These are phyloP conservation scores for Cyberlindnera euphorbiae DNA, from an alignment of 805 yeast species.

Conservation along the genomic window DNA sequence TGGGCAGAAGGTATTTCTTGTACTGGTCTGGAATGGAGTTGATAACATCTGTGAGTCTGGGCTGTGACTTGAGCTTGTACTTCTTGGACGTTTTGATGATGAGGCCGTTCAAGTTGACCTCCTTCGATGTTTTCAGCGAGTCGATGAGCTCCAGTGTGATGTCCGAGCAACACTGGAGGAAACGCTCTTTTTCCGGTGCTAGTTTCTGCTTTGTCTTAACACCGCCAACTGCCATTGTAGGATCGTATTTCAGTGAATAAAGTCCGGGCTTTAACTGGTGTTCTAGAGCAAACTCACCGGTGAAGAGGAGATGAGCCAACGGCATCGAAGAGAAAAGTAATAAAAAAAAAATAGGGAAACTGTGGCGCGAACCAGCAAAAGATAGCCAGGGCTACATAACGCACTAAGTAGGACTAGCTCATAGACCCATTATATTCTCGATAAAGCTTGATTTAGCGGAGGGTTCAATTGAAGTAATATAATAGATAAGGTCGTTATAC, in stretches of 20 bases:
- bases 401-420: too few species aligned
- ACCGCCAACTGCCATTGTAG: slow-evolving; percentile 26
- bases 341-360: slow-evolving; percentile 1
- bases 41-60: slow-evolving; percentile 90
- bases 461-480: too few species aligned
- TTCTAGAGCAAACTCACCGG: too few species aligned
- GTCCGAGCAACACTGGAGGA: slow-evolving; percentile 88
- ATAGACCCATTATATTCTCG: too few species aligned
- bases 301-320: too few species aligned
- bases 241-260: too few species aligned
- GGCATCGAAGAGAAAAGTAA: too few species aligned
- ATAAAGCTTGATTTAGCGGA: too few species aligned
- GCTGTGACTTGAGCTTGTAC: slow-evolving; percentile 87
- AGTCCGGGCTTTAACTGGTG: too few species aligned
- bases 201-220: slow-evolving; percentile 51
- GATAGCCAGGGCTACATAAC: slow-evolving; percentile 3
- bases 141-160: slow-evolving; percentile 81
- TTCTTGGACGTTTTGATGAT: slow-evolving; percentile 83
- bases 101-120: slow-evolving; percentile 85
- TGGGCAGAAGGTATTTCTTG: slow-evolving; percentile 85
- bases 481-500: too few species aligned
- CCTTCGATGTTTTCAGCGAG: slow-evolving; percentile 66
- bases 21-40: slow-evolving; percentile 95
- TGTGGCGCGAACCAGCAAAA: too few species aligned
- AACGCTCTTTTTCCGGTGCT: slow-evolving; percentile 90